Evolutionary conservation across 176 grass and related monocot species (phyloP), one percentile per base, ranked within the genome.

Genomic region (Juncus inflexus): DNA sequence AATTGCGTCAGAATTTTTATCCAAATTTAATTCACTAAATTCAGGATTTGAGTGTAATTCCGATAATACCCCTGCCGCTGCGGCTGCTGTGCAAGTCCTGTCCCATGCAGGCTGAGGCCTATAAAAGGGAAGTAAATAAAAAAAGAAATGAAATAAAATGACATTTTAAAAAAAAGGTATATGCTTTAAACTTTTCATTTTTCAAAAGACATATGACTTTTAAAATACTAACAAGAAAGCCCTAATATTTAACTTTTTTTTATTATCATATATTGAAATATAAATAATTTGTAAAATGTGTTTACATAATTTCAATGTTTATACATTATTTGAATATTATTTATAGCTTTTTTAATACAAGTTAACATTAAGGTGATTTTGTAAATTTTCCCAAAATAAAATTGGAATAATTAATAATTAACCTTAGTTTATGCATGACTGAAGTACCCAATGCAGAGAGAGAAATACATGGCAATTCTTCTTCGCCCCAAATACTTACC

Each of bases 81-180:
- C 92, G 37, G 92, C 87, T 1, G 92, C 87, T 0, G 87, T 91
- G 64, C 92, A 91, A 57, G 92, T 91, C 40, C 82, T 76, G 70
- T 97, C 92, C 92, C 87, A 97, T 41, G 82, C 74, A 35, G 92
- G 92, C 64, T 96, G 92, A 3, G 92, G 87, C 66, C 87, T 95
- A 76, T 74, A 80, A 41, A 69, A 3, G 7, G 70, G 12, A 49
- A 43, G 1, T 13, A 49, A 15, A 6, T 43, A 79, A 55, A 68
- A 61, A 15, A 53, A 53, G 64, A 9, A 73, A 52, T 9, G 7
- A 15, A 15, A 28, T 28, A 28, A 28, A 28, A 28, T 28, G 19
- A 28, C 19, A 28, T 28, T 28, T 28, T 1, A 28, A 28, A 28
- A 28, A 28, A 28, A 52, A 16, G 36, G 15, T 16, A 6, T 52